Evolutionary conservation across 768 basidiomycete genomes (phyloP), one percentile per base, ranked within the genome.

Genomic region (Amanita fuliginea): DNA sequence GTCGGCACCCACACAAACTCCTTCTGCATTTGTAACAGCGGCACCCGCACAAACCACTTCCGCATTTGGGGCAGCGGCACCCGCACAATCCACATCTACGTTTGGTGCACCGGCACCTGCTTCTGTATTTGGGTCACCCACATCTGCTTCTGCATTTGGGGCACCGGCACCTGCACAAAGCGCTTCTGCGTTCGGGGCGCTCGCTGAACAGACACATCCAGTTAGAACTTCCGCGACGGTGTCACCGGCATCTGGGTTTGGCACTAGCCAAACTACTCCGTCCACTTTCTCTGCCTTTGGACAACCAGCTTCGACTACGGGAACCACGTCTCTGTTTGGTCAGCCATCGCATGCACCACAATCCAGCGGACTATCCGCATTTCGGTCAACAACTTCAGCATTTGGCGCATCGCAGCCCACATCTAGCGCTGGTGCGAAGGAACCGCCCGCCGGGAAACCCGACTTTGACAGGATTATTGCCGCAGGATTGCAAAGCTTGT

Each of bases 171-270:
- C 28, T 28, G 28, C 9, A 28, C 28, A 28, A 28, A 28, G 3
- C 28, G 1, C 28, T 28, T 28, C 28, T 28, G 28, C 28, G 28
- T 28, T 28, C 9, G 9, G 28, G 28, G 13, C 11, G 6, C 30
- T 13, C 4, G 11, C 30, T 3, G 54, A 54, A 30, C 36, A 46
- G 36, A 42, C 53, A 28, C 56, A 59, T 13, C 53, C 61, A 18
- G 65, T 65, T 47, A 61, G 61, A 13, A 51, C 54, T 54, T 7
- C 62, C 51, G 26, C 42, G 16, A 40, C 51, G 14, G 34, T 32
- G 11, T 32, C 37, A 34, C 52, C 54, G 1, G 19, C 56, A 14
- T 60, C 58, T 30, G 57, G 52, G 7, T 59, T 62, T 46, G 56
- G 55, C 7, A 36, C 18, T 26, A 30, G 22, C 10, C 53, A 35